Evolutionary conservation across 139 green algal genomes (phyloP).

Genomic region (Tetradesmus obliquus): DNA sequence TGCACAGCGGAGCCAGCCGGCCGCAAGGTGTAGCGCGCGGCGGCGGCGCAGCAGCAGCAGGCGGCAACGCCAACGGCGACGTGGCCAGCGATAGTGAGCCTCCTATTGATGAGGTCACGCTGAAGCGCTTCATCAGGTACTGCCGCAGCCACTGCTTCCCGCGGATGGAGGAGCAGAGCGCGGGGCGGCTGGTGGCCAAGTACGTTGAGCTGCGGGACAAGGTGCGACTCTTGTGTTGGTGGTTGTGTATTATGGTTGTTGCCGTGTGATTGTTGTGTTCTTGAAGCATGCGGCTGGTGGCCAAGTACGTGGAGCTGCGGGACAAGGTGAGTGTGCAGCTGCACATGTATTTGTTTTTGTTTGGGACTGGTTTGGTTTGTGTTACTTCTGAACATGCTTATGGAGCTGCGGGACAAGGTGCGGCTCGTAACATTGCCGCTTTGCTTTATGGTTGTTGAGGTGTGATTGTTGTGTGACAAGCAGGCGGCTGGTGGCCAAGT

Average conservation of each 20-base stretch:
- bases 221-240: too few species aligned
- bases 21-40: slow-evolving; percentile 18
- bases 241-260: too few species aligned
- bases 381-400: too few species aligned
- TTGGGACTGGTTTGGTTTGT: too few species aligned
- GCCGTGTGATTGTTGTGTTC: too few species aligned
- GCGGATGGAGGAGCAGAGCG: slow-evolving; percentile 78
- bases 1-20: slow-evolving; percentile 63
- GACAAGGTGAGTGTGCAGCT: too few species aligned
- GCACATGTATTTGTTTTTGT: too few species aligned
- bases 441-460: too few species aligned
- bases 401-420: too few species aligned
- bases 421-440: too few species aligned
- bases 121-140: slow-evolving; percentile 96
- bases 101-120: slow-evolving; percentile 73
- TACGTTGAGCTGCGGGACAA: slow-evolving; percentile 93
- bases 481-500: slow-evolving; percentile 86
- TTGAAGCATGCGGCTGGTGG: slow-evolving; percentile 80
- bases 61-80: neutral
- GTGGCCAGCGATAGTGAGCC: neutral
- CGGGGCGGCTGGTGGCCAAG: slow-evolving; percentile 76
- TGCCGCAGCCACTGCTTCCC: slow-evolving; percentile 80
- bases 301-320: slow-evolving; percentile 46
- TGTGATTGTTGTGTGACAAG: too few species aligned
- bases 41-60: neutral